phyloP scores from a whole-genome alignment of 202 grass and related monocot species.

The Setaria viridis region DNA sequence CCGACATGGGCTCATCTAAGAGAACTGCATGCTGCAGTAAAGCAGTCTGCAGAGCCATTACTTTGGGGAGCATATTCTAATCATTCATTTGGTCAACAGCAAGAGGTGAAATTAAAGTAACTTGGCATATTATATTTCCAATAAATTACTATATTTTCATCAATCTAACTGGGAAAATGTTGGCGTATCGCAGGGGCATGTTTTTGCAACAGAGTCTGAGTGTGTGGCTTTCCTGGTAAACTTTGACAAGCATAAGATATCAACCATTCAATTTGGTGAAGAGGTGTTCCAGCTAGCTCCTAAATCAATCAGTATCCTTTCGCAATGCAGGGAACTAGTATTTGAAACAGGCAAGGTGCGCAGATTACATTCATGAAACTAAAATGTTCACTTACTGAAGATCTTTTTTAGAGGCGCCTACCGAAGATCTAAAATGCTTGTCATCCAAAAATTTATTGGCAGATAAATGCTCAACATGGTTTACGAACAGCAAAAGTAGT shows the following conservation, averaged over 20 bases:
- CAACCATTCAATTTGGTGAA: constrained; percentile 55
- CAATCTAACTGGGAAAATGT: neutral
- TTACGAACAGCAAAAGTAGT: constrained; percentile 51
- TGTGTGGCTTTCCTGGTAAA: constrained; percentile 80
- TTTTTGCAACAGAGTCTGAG: constrained; percentile 66
- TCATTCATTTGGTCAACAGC: constrained; percentile 55
- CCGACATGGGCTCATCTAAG: constrained; percentile 80
- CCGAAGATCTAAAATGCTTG: neutral
- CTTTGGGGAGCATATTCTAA: constrained; percentile 76
- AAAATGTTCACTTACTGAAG: constrained; percentile 26
- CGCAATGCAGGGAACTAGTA: constrained; percentile 55
- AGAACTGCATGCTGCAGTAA: constrained; percentile 74
- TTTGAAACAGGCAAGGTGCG: constrained; percentile 78
- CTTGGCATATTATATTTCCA: constrained; percentile 1
- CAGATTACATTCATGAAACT: constrained; percentile 26
- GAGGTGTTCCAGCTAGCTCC: constrained; percentile 55
- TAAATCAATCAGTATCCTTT: constrained; percentile 75
- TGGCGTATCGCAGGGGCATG: constrained; percentile 57
- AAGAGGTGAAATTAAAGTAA: constrained; percentile 64
- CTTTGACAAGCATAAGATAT: constrained; percentile 47
- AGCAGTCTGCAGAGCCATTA: constrained; percentile 55
- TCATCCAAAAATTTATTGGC: constrained; percentile 18
- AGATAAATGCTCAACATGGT: constrained; percentile 67
- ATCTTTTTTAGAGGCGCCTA: neutral
- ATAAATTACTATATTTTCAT: neutral